Base-by-base conservation (phyloP, 306 rosid genomes). In the Abrus pulchellus region DNA sequence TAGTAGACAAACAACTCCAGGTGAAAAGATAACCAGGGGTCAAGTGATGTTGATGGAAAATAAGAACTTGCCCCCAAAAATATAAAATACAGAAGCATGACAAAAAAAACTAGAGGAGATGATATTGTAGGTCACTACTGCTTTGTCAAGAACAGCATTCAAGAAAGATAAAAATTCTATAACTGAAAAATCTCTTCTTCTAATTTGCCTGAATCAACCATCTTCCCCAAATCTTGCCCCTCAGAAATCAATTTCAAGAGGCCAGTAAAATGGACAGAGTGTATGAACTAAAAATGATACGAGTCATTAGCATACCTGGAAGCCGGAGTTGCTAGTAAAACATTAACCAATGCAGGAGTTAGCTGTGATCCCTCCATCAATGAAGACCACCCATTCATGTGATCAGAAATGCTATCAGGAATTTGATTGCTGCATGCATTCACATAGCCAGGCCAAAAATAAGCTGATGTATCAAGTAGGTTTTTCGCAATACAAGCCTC, bases 381-480 rank as follows among this genome's bases (percentile, higher is more conserved):
- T 45, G 96, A 88, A 61, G 94, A 89, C 99, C 99, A 95, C 77
- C 94, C 90, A 73, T 86, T 55, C 48, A 80, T 82, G 77, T 88
- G 95, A 56, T 84, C 71, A 49, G 97, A 73, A 75, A 82, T 77
- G 90, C 85, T 90, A 32, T 84, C 83, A 40, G 94, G 89, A 75
- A 90, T 75, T 84, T 91, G 93, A 77, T 77, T 91, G 84, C 79
- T 83, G 82, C 83, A 76, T 53, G 82, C 85, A 85, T 78, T 87
- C 79, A 87, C 97, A 87, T 94, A 94, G 61, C 99, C 97, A 83
- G 95, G 97, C 99, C 99, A 94, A 68, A 60, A 85, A 80, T 94
- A 94, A 70, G 92, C 94, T 47, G 98, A 88, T 64, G 98, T 90
- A 72, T 94, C 97, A 11, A 94, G 87, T 74, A 92, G 63, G 63